phyloP scores from a whole-genome alignment of 768 basidiomycete species.

The Phanerochaete carnosa region DNA sequence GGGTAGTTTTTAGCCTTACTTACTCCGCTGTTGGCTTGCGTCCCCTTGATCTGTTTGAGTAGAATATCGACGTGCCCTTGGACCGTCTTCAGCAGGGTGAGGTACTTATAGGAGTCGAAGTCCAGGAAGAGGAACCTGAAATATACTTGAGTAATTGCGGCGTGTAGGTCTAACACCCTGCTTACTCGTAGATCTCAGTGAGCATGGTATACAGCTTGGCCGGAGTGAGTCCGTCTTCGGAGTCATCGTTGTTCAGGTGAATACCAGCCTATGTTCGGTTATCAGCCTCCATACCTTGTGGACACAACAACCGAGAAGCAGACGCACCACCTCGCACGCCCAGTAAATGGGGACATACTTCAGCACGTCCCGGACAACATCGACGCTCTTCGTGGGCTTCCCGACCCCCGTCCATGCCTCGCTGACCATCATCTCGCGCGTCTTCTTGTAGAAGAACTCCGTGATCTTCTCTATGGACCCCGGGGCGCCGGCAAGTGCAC shows the following conservation, averaged over 20 bases:
- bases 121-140: conserved; percentile 75
- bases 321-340: conserved; percentile 65
- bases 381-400: conserved; percentile 51
- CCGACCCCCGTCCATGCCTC: conserved; percentile 52
- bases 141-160: background rate
- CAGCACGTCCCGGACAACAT: conserved; percentile 68
- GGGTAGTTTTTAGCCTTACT: background rate
- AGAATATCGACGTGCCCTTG: conserved; percentile 52
- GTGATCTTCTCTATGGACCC: conserved; percentile 46
- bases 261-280: conserved; percentile 59
- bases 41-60: conserved; percentile 50
- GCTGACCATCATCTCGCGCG: conserved; percentile 50
- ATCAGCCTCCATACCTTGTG: background rate
- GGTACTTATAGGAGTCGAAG: conserved; percentile 53
- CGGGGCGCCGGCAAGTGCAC: conserved; percentile 43
- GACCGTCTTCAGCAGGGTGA: conserved; percentile 51
- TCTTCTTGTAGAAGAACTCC: conserved; percentile 63
- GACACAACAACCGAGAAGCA: background rate
- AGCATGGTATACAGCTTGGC: conserved; percentile 60
- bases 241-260: conserved; percentile 52
- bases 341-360: conserved; percentile 65
- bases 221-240: conserved; percentile 60
- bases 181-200: conserved; percentile 68
- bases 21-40: conserved; percentile 20
- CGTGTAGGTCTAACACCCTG: conserved; percentile 24